Base-by-base conservation (phyloP, 139 green algal genomes). In the Haematococcus lacustris region DNA sequence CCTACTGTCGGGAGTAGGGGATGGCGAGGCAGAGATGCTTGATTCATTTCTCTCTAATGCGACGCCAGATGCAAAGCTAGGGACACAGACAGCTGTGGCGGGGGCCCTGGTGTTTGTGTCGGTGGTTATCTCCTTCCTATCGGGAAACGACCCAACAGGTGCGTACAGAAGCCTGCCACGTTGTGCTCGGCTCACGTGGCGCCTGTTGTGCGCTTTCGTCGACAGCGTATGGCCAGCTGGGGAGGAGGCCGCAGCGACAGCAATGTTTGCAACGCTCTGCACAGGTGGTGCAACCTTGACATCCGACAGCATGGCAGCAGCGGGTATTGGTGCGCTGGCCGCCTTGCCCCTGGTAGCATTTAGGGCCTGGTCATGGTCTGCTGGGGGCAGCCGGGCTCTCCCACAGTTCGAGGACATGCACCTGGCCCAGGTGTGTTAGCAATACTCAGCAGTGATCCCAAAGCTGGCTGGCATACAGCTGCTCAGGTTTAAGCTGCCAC, bases 81-180 rank as follows among this genome's bases (percentile, higher is more conserved):
- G 75, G 41, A 75, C 64, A 0, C 61, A 34, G 25, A 47, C 70
- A 5, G 57, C 64, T 33, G 9, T 83, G 5, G 73, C 51, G 5
- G 70, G 47, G 1, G 39, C 41, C 0, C 33, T 80, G 13, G 72
- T 53, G 0, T 21, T 71, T 1, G 66, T 68, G 9, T 35, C 73
- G 0, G 59, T 83, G 2, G 28, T 76, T 28, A 39, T 83, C 25
- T 35, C 70, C 1, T 40, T 37, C 0, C 65, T 83, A 30, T 43
- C 68, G 7, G 59, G 43, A 32, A n/a, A 78, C 32, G 78, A 83
- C 70, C 78, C 78, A 3, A 78, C 70, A 70, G 78, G 73, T 78
- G 33, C 30, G 68, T 62, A 3, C 6, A 75, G 30, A 57, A 39
- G 51, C 2, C 7, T 37, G 38, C 17, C 3, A 34, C 4, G 62